phyloP scores from a whole-genome alignment of 306 rosid genomes.

The Acacia confusa region DNA sequence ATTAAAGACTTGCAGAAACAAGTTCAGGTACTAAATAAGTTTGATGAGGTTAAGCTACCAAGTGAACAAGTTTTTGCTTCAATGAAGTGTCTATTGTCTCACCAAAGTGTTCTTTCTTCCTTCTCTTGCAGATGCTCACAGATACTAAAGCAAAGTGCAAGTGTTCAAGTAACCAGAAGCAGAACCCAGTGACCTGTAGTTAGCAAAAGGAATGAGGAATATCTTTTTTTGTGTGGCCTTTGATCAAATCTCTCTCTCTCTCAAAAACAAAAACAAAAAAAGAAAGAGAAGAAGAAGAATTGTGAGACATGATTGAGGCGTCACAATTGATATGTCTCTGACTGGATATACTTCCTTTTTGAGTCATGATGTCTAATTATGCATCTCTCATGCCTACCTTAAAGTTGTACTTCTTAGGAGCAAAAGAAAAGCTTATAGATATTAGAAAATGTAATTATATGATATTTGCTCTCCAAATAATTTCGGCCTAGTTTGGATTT shows the following conservation, averaged over 20 bases:
- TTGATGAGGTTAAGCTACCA: neutral
- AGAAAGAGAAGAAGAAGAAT: neutral
- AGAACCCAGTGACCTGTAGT: slow-evolving; percentile 29
- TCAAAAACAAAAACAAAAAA: too few relatives aligned
- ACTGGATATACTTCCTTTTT: neutral
- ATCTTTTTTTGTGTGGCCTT: neutral
- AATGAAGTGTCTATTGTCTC: slow-evolving; percentile 26
- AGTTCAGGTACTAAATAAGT: slow-evolving; percentile 61
- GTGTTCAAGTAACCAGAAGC: slow-evolving; percentile 56
- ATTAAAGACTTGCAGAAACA: slow-evolving; percentile 78
- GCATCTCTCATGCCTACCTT: neutral
- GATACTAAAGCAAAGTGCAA: slow-evolving; percentile 65
- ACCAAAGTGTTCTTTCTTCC: slow-evolving; percentile 9
- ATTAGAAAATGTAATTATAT: slow-evolving; percentile 28
- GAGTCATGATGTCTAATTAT: neutral
- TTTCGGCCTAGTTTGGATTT: slow-evolving; percentile 16
- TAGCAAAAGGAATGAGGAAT: slow-evolving; percentile 31
- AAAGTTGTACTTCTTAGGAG: neutral
- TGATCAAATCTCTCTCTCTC: slow-evolving; percentile 11
- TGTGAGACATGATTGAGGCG: neutral
- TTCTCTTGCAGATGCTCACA: slow-evolving; percentile 59
- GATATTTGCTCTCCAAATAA: slow-evolving; percentile 20
- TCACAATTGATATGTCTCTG: neutral
- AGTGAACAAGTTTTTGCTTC: slow-evolving; percentile 12
- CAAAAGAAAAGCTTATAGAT: neutral